Evolutionary conservation across 2,329 filamentous ascomycete genomes (phyloP).

Genomic region (Diplodia sapinea): DNA sequence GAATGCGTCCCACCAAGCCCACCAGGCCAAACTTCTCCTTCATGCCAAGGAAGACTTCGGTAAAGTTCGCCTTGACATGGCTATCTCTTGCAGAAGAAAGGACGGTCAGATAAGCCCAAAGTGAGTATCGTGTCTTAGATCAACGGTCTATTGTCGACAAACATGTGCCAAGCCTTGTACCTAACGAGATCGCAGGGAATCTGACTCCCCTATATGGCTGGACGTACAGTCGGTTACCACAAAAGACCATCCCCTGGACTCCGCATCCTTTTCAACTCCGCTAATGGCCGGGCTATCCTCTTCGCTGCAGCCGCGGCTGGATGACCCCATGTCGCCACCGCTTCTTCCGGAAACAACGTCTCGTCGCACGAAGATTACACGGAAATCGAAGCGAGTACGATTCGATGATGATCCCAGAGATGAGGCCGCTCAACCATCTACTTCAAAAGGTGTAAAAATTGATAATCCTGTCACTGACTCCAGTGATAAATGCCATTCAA

Average conservation of each 20-base stretch:
- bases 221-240: slow-evolving; percentile 37
- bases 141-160: too few species aligned
- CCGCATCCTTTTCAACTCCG: too few species aligned
- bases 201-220: slow-evolving; percentile 37
- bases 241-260: background rate
- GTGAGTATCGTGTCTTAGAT: background rate
- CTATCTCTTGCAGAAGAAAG: slow-evolving; percentile 37
- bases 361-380: background rate
- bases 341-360: background rate
- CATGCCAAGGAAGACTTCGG: slow-evolving; percentile 34
- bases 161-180: too few species aligned
- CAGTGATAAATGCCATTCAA: slow-evolving; percentile 2
- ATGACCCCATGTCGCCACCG: too few species aligned
- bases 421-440: background rate
- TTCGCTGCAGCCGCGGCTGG: background rate
- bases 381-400: background rate
- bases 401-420: background rate
- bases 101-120: background rate
- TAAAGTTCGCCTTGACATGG: slow-evolving; percentile 38
- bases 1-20: slow-evolving; percentile 34
- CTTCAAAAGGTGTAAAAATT: background rate
- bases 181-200: background rate
- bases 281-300: background rate
- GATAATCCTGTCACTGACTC: background rate
- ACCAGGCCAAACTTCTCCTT: slow-evolving; percentile 39